Evolutionary conservation across 306 rosid genomes (phyloP).

Genomic region (Quercus berberidifolia): DNA sequence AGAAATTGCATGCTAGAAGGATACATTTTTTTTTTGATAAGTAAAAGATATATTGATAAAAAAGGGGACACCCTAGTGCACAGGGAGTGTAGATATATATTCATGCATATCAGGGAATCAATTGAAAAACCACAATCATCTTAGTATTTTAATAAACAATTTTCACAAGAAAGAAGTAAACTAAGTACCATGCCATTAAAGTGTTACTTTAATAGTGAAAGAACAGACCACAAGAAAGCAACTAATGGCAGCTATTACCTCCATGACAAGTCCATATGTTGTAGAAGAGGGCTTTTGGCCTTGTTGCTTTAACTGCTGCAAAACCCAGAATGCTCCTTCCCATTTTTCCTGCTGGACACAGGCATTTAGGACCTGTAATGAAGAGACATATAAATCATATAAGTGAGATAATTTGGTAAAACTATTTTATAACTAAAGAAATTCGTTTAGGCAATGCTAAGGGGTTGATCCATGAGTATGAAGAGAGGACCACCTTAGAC

Average conservation of each 20-base stretch:
- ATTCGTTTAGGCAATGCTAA: not conserved
- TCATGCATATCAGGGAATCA: not conserved
- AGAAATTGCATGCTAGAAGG: not conserved
- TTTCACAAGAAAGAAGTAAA: not conserved
- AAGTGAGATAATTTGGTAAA: not conserved
- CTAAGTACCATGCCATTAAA: not conserved
- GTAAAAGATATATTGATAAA: too few relatives aligned
- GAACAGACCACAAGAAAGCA: slow-evolving; percentile 3
- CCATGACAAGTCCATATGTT: slow-evolving; percentile 93
- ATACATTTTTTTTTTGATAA: too few relatives aligned
- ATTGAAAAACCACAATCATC: not conserved
- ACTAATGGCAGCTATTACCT: slow-evolving; percentile 47
- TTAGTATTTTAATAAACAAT: not conserved
- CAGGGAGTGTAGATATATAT: too few relatives aligned
- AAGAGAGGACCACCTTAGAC: not conserved
- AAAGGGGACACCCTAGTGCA: too few relatives aligned
- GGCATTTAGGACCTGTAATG: slow-evolving; percentile 78
- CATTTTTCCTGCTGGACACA: slow-evolving; percentile 75
- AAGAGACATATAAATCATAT: slow-evolving; percentile 11
- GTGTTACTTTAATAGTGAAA: not conserved
- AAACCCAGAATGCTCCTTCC: slow-evolving; percentile 99
- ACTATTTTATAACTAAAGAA: not conserved
- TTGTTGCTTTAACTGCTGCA: slow-evolving; percentile 75
- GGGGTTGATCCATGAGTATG: not conserved
- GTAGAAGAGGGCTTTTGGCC: slow-evolving; percentile 51